A percentile compares a stretch with the other conserved stretches of the same genome.
These are phyloP conservation scores for Lactifluus pinguis DNA, from an alignment of 768 basidiomycete genomes.

Conservation along the genomic window DNA sequence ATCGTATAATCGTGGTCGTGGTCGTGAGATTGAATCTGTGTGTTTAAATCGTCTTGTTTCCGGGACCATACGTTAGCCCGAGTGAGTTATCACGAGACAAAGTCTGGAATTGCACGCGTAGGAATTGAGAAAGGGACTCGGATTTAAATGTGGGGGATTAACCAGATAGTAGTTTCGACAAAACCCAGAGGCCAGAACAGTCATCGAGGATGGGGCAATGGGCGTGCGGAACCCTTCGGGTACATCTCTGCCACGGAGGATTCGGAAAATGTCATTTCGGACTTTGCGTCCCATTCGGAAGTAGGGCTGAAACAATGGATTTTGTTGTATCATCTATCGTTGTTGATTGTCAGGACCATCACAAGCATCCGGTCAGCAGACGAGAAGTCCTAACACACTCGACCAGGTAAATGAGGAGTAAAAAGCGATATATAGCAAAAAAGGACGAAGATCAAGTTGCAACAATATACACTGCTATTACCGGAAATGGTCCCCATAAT, in stretches of 20 bases:
- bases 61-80: not conserved
- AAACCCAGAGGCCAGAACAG: not conserved
- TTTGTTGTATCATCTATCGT: no score
- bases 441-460: not conserved
- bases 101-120: no score
- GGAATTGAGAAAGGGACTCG: not conserved
- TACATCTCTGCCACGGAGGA: not conserved
- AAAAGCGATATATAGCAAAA: not conserved
- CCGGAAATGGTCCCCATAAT: constrained; percentile 49
- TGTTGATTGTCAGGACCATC: not conserved
- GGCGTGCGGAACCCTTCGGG: not conserved
- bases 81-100: not conserved
- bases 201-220: not conserved
- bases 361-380: not conserved
- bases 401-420: not conserved
- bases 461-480: constrained; percentile 16
- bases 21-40: no score
- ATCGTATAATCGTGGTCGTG: no score
- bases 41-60: no score
- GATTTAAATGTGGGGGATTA: not conserved
- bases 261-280: not conserved
- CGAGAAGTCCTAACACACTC: not conserved
- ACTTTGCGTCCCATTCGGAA: not conserved
- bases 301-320: not conserved
- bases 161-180: not conserved